Percentiles rank a stretch among this genome's conserved stretches.
Conservation (phyloP, 495 filamentous ascomycete genomes). For the Hypoxylon lenormandii region DNA sequence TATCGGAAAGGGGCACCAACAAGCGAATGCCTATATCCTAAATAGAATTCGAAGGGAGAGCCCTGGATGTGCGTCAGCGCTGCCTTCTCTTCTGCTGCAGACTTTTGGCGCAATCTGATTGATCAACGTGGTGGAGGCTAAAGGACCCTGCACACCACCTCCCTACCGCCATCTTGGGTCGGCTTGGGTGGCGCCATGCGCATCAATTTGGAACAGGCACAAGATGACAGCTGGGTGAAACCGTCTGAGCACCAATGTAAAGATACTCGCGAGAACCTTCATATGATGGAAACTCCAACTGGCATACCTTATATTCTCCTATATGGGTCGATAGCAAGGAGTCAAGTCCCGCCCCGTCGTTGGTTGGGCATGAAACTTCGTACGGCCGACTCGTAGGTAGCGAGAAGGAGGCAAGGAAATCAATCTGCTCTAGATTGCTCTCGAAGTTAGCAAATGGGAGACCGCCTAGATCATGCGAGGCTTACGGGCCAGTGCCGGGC, state of each 20-base stretch:
- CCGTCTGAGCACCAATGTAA: slow-evolving; percentile 23
- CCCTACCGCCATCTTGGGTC: slow-evolving; percentile 48
- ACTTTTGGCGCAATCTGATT: slow-evolving; percentile 40
- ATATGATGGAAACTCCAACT: slow-evolving; percentile 28
- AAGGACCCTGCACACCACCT: slow-evolving; percentile 41
- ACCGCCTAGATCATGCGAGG: slow-evolving; percentile 20
- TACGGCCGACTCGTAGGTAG: slow-evolving; percentile 24
- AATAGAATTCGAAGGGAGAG: slow-evolving; percentile 30
- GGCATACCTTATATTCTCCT: slow-evolving; percentile 42
- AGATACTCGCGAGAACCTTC: slow-evolving; percentile 17
- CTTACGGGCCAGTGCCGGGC: slow-evolving; percentile 13
- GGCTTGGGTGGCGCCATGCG: slow-evolving; percentile 42
- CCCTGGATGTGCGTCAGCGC: slow-evolving; percentile 49
- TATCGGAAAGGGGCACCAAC: slow-evolving; percentile 52
- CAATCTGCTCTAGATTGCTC: not conserved
- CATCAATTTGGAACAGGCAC: slow-evolving; percentile 44
- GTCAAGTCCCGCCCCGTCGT: slow-evolving; percentile 22
- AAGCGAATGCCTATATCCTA: slow-evolving; percentile 47
- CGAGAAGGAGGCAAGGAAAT: not conserved
- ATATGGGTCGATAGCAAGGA: slow-evolving; percentile 14
- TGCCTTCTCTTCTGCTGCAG: slow-evolving; percentile 34
- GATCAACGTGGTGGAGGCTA: slow-evolving; percentile 45
- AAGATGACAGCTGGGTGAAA: slow-evolving; percentile 35
- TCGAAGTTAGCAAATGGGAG: slow-evolving; percentile 23
- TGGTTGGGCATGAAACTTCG: slow-evolving; percentile 18